Conservation (phyloP, 1,284 basidiomycete genomes). For the Cryptococcus sp. region DNA sequence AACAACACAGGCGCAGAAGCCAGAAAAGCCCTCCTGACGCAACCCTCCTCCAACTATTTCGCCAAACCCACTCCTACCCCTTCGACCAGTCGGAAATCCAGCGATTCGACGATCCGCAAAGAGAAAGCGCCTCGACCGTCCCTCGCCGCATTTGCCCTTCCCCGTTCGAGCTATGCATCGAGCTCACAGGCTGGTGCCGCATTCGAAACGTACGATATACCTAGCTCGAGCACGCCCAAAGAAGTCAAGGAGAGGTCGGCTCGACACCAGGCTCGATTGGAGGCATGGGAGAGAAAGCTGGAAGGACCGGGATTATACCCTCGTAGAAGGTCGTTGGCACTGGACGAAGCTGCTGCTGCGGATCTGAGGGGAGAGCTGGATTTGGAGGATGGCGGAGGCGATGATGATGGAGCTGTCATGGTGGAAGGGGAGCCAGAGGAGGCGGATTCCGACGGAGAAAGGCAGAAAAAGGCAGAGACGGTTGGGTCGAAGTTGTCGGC, state of each 20-base stretch:
- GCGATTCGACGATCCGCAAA: neutral
- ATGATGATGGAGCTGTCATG: conserved; percentile 6
- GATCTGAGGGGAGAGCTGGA: conserved; percentile 24
- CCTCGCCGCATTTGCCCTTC: neutral
- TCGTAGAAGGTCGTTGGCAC: conserved; percentile 36
- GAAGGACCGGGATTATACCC: conserved; percentile 25
- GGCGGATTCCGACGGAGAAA: conserved; percentile 11
- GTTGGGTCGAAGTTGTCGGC: conserved; percentile 22
- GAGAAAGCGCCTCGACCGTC: neutral
- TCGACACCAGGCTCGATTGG: conserved; percentile 29
- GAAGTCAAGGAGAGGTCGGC: conserved; percentile 8
- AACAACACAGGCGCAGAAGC: neutral
- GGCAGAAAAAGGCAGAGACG: conserved; percentile 14
- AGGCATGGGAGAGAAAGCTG: conserved; percentile 31
- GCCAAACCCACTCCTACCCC: neutral
- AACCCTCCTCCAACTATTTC: conserved; percentile 27
- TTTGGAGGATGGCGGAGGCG: conserved; percentile 15
- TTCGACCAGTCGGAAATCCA: neutral
- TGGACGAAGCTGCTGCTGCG: conserved; percentile 44
- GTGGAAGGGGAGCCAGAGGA: neutral
- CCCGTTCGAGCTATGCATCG: neutral
- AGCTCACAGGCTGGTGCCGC: neutral
- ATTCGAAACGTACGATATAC: neutral
- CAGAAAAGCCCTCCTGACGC: neutral
- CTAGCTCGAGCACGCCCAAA: neutral